Evolutionary conservation across 768 basidiomycete genomes (phyloP), one percentile per base, ranked within the genome.

Genomic region (Lactarius hengduanensis): DNA sequence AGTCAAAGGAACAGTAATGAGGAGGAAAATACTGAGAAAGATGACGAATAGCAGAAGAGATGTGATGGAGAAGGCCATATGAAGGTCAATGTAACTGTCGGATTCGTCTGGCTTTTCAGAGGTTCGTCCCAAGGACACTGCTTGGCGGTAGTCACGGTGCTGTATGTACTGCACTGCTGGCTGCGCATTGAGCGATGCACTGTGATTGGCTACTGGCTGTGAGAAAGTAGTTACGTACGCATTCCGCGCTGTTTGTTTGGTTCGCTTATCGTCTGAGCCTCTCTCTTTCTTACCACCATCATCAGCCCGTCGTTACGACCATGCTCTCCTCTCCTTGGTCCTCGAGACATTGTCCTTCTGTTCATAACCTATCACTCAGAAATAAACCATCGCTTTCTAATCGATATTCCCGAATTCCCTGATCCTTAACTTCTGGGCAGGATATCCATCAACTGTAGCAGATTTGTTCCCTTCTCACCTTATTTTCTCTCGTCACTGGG

Each of bases 11-110:
- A 78, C 74, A 7, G 84, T 81, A 15, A 91, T 76, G 13, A 86
- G 84, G 5, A 91, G 83, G 20, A 85, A 77, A 32, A 89, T 73
- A 41, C 78, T 80, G n/a, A 91, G 75, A 41, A 84, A 85, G 41
- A 88, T 76, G 32, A 86, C 71, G 26, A 86, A 83, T 11, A 80
- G 72, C 6, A 78, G 68, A 20, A 83, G 62, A 5, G 86, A 72
- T 13, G 84, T 61, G 8, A 81, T 53, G 11, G 67, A 64, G 16
- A 75, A 26, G 3, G 65, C 64, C 41, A 71, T 63, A 45, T 22
- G 28, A n/a, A 61, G 34, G 43, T 36, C 32, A 30, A 55, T 66
- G 70, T 70, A 64, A 54, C 38, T 62, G 64, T 40, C 43, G 61
- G 68, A 72, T 69, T 65, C 65, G 16, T 32, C 28, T 55, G 40